phyloP scores from a whole-genome alignment of 306 rosid species.

The Alnus rubra region DNA sequence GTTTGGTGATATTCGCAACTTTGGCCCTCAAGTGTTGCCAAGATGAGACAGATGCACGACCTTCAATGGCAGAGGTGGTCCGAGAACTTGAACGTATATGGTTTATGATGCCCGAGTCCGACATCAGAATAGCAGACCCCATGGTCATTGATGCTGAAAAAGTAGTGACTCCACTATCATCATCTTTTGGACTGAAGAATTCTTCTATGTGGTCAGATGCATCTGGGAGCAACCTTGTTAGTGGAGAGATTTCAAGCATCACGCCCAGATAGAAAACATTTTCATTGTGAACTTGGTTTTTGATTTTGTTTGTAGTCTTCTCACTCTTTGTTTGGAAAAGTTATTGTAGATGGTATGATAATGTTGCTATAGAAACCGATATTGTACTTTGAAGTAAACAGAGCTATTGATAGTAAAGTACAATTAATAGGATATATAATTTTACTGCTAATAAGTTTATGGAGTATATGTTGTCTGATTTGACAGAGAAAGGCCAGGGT shows the following conservation, averaged over 20 bases:
- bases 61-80: conserved; percentile 80
- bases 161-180: conserved; percentile 47
- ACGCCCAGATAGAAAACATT: conserved; percentile 65
- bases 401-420: conserved; percentile 57
- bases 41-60: conserved; percentile 75
- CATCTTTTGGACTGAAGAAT: conserved; percentile 49
- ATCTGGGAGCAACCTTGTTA: conserved; percentile 81
- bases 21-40: conserved; percentile 76
- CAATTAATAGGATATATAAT: not conserved
- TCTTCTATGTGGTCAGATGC: conserved; percentile 59
- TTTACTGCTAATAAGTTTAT: not conserved
- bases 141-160: conserved; percentile 41
- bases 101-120: conserved; percentile 63
- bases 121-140: conserved; percentile 36
- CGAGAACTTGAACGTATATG: conserved; percentile 78
- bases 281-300: not conserved
- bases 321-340: not conserved
- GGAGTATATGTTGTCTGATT: not conserved
- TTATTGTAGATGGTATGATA: not conserved
- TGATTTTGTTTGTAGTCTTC: not conserved
- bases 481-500: not conserved
- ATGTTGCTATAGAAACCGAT: not conserved
- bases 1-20: conserved; percentile 59
- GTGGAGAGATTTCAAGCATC: conserved; percentile 78
- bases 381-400: not conserved